Evolutionary conservation across 2,329 filamentous ascomycete species (phyloP).

Genomic region (Metarhizium brunneum): DNA sequence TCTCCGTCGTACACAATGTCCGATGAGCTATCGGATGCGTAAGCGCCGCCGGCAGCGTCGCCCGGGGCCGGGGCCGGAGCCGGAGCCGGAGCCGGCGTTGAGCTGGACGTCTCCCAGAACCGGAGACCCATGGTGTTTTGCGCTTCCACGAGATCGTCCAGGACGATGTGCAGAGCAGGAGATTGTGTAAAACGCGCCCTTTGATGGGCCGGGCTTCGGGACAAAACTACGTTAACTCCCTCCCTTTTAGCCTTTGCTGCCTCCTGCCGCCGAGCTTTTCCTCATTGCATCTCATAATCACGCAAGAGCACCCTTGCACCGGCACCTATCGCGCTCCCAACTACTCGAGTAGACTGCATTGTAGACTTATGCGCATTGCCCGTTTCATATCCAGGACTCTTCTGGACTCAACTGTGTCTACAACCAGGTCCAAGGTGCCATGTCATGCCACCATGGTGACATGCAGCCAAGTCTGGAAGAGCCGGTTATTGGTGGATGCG

Average conservation of each 20-base stretch:
- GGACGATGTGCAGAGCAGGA: neutral
- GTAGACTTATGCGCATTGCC: too few relatives aligned
- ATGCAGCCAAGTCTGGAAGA: neutral
- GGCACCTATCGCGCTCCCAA: too few relatives aligned
- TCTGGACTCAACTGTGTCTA: too few relatives aligned
- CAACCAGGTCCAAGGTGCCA: too few relatives aligned
- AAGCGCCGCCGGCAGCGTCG: neutral
- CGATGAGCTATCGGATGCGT: neutral
- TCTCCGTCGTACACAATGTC: constrained; percentile 23
- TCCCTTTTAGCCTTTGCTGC: too few relatives aligned
- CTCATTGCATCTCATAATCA: too few relatives aligned
- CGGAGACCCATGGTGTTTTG: neutral
- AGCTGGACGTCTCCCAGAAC: neutral
- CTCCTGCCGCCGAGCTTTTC: too few relatives aligned
- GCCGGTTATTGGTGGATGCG: neutral
- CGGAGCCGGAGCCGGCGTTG: neutral
- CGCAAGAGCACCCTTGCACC: too few relatives aligned
- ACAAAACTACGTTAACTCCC: too few relatives aligned
- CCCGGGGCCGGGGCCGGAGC: neutral
- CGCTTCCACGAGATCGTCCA: neutral
- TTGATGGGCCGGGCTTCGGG: too few relatives aligned
- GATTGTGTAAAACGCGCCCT: neutral
- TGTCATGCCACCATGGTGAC: neutral
- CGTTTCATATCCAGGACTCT: too few relatives aligned
- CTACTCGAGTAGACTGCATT: too few relatives aligned